These are phyloP conservation scores for Casuarina cunninghamiana DNA, from an alignment of 306 rosid genomes.

Conservation along the genomic window DNA sequence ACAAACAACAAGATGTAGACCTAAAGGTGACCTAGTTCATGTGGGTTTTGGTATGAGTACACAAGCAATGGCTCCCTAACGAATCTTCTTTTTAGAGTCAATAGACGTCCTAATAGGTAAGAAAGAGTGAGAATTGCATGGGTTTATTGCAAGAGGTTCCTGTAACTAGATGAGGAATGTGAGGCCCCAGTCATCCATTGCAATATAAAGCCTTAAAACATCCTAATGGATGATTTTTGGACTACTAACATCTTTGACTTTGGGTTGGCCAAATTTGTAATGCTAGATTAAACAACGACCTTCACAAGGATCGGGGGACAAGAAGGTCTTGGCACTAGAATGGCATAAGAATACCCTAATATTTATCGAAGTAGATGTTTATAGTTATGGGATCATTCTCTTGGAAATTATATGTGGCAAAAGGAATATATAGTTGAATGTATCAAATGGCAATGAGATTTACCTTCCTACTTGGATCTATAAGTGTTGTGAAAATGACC, in stretches of 20 bases:
- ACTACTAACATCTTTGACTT: conserved; percentile 6
- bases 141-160: conserved; percentile 5
- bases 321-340: conserved; percentile 20
- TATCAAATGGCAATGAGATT: neutral
- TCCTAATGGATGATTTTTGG: conserved; percentile 16
- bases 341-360: conserved; percentile 26
- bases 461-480: conserved; percentile 22
- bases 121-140: conserved; percentile 7
- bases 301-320: conserved; percentile 3
- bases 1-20: no score
- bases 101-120: neutral
- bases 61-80: no score
- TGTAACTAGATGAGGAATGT: neutral
- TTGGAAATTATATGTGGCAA: conserved; percentile 17
- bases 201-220: conserved; percentile 10
- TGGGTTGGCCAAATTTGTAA: conserved; percentile 4
- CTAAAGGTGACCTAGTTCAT: conserved; percentile 1
- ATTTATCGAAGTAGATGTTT: conserved; percentile 17
- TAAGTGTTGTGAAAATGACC: conserved; percentile 4
- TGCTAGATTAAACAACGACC: conserved; percentile 3
- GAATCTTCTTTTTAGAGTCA: no score
- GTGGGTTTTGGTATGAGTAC: neutral
- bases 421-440: conserved; percentile 9
- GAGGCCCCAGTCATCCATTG: neutral
- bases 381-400: conserved; percentile 16